Base-by-base conservation (phyloP, 2,329 filamentous ascomycete species). In the Pseudogymnoascus destructans region DNA sequence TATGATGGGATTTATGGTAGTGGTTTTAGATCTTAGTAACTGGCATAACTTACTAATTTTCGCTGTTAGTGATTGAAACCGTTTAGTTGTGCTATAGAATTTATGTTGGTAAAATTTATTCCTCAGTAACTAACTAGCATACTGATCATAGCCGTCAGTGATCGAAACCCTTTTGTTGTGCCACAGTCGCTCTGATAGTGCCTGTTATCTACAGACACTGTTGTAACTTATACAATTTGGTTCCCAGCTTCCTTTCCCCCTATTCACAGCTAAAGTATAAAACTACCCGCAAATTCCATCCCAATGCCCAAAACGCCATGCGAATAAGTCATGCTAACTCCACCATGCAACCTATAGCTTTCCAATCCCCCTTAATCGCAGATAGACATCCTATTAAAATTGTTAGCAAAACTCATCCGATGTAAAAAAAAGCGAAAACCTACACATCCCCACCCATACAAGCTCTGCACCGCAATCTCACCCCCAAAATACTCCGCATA, bases 401-500 rank as follows among this genome's bases (percentile, higher is more conserved):
- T n/a, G n/a, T n/a, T n/a, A n/a, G n/a, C n/a, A n/a, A n/a, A n/a
- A n/a, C n/a, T n/a, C n/a, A n/a, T n/a, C n/a, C n/a, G n/a, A n/a
- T n/a, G n/a, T n/a, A n/a, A n/a, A n/a, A n/a, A n/a, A n/a, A n/a
- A n/a, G n/a, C n/a, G n/a, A n/a, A n/a, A n/a, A n/a, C n/a, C n/a
- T n/a, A n/a, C 57, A 35, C 65, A 66, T 2, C 84, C 93, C 93
- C 93, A 98, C 3, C 93, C 92, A 75, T 89, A 93, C 52, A 97
- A 73, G 69, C 89, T 96, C 77, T 98, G 92, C n/a, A 98, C 85
- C 3, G 85, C 85, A 60, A 98, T 93, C 2, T 91, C 91, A 0
- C 93, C 93, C 1, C 93, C 93, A 75, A 98, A 98, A 67, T 97
- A 98, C 74, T 98, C 92, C 0, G 93, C 93, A 68, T 98, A 98